phyloP scores from a whole-genome alignment of 257 asterid genomes.

The Haberlea rhodopensis region DNA sequence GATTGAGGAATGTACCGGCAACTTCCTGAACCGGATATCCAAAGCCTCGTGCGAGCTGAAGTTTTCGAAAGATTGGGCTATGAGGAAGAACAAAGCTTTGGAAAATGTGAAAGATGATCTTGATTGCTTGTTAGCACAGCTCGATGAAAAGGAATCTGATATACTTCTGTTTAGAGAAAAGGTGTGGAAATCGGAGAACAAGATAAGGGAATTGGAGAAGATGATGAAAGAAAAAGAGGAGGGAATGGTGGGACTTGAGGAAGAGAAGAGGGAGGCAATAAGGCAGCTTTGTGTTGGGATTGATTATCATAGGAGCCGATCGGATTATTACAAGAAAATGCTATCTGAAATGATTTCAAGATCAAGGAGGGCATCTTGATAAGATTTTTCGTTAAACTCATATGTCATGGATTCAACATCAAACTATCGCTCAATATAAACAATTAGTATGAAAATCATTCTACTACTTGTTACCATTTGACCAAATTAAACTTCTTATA shows the following conservation, averaged over 20 bases:
- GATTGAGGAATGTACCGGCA: slow-evolving; percentile 39
- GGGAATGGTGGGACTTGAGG: slow-evolving; percentile 50
- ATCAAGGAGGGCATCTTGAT: slow-evolving; percentile 30
- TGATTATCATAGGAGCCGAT: slow-evolving; percentile 70
- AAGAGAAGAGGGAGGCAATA: slow-evolving; percentile 88
- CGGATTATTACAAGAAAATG: slow-evolving; percentile 67
- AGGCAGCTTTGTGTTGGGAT: slow-evolving; percentile 89
- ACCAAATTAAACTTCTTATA: too few species aligned
- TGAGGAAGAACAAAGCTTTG: slow-evolving; percentile 37
- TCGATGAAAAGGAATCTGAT: slow-evolving; percentile 70
- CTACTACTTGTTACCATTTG: too few species aligned
- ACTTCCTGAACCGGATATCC: slow-evolving; percentile 45
- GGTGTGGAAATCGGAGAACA: slow-evolving; percentile 62
- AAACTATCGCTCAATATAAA: too few species aligned
- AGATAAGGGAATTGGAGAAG: slow-evolving; percentile 66
- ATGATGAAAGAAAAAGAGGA: slow-evolving; percentile 57
- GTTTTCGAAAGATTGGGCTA: slow-evolving; percentile 41
- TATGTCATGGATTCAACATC: too few species aligned
- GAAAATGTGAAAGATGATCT: slow-evolving; percentile 38
- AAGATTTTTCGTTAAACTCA: too few species aligned
- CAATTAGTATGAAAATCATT: too few species aligned
- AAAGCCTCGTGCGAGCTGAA: slow-evolving; percentile 43
- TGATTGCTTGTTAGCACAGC: slow-evolving; percentile 49
- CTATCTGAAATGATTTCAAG: slow-evolving; percentile 41
- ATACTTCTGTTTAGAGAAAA: slow-evolving; percentile 56